Percentiles rank a stretch among this genome's conserved stretches.
Conservation (phyloP, 805 yeast genomes). For the Pichia eremophila region DNA sequence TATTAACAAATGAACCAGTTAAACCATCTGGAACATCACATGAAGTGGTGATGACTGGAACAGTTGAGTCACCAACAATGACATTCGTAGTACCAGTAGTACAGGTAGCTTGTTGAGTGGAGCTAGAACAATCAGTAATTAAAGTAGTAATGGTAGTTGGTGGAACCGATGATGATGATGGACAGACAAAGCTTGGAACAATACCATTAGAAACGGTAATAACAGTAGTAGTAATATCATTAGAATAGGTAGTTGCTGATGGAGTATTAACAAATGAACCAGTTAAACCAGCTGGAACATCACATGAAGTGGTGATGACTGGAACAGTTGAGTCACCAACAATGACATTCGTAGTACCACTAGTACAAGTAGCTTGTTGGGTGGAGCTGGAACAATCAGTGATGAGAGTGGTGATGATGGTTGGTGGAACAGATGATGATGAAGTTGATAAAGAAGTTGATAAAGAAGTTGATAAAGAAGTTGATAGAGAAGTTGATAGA, state of each 20-base stretch:
- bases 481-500: not conserved
- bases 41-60: conserved; percentile 1
- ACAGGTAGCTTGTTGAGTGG: not conserved
- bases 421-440: not conserved
- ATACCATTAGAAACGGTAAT: conserved; percentile 2
- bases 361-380: not conserved
- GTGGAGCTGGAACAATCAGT: not conserved
- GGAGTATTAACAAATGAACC: conserved; percentile 6
- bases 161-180: conserved; percentile 1
- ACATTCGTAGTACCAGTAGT: not conserved
- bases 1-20: conserved; percentile 7
- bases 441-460: not conserved
- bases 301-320: conserved; percentile 2
- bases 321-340: not conserved
- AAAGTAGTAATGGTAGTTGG: not conserved
- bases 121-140: not conserved
- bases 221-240: not conserved
- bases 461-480: not conserved
- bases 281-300: conserved; percentile 1
- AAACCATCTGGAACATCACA: conserved; percentile 2
- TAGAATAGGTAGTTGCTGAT: not conserved
- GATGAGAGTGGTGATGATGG: not conserved
- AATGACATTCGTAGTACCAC: not conserved
- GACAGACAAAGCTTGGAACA: conserved; percentile 5
- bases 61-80: not conserved